Conservation (phyloP, 1,284 basidiomycete species). For the Vanrija sp. region DNA sequence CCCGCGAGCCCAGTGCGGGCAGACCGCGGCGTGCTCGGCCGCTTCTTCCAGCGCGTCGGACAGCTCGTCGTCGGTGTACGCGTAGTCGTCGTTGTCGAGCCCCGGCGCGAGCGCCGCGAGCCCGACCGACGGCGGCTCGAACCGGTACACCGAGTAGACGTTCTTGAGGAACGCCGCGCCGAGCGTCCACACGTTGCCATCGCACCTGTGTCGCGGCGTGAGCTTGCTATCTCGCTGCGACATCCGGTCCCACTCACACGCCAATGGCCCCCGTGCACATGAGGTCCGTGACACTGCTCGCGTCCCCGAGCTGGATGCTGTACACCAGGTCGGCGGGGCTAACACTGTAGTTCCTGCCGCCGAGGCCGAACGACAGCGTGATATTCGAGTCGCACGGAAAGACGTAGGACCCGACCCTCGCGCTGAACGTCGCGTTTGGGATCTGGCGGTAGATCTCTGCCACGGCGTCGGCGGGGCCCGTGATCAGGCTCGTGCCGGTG, state of each 20-base stretch:
- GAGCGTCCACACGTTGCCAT: neutral
- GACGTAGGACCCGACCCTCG: too few relatives aligned
- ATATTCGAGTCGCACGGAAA: too few relatives aligned
- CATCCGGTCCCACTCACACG: too few relatives aligned
- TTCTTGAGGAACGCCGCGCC: slow-evolving; percentile 88
- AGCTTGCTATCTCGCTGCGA: too few relatives aligned
- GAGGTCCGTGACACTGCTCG: too few relatives aligned
- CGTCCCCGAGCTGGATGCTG: neutral
- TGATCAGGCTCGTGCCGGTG: slow-evolving; percentile 30
- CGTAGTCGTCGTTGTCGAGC: neutral
- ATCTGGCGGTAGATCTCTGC: slow-evolving; percentile 21
- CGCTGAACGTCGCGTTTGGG: slow-evolving; percentile 6
- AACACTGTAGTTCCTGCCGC: slow-evolving; percentile 5
- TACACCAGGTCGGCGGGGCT: slow-evolving; percentile 3
- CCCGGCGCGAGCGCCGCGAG: slow-evolving; percentile 36
- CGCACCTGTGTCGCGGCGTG: too few relatives aligned
- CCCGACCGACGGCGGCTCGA: slow-evolving; percentile 50
- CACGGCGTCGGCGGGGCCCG: slow-evolving; percentile 16
- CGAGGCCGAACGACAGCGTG: slow-evolving; percentile 1
- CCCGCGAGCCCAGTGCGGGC: too few relatives aligned
- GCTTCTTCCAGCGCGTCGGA: too few relatives aligned
- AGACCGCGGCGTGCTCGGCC: too few relatives aligned
- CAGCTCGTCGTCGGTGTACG: neutral
- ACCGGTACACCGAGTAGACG: slow-evolving; percentile 52
- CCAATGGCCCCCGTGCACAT: too few relatives aligned